Evolutionary conservation across 2,329 filamentous ascomycete species (phyloP).

Genomic region (Hypomyces rosellus): DNA sequence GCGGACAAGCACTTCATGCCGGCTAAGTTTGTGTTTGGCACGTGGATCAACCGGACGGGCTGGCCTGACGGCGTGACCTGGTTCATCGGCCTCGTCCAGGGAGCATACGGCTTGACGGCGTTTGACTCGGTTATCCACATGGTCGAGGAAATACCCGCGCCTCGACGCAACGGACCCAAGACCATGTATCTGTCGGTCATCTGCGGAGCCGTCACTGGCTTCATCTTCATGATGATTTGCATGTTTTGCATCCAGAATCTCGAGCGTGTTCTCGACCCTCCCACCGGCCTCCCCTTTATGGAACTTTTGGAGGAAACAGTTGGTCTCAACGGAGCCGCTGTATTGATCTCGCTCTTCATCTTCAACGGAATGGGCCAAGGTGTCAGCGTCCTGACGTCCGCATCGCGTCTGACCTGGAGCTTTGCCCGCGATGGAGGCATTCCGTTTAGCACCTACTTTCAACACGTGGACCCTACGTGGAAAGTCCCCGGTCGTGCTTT

Average conservation of each 20-base stretch:
- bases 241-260: slow-evolving; percentile 45
- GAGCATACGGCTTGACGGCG: slow-evolving; percentile 48
- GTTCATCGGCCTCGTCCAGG: slow-evolving; percentile 52
- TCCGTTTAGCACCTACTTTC: slow-evolving; percentile 41
- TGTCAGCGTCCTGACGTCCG: slow-evolving; percentile 44
- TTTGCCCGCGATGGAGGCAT: slow-evolving; percentile 48
- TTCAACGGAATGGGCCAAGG: slow-evolving; percentile 50
- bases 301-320: slow-evolving; percentile 35
- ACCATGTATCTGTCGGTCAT: slow-evolving; percentile 48
- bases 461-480: slow-evolving; percentile 38
- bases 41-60: slow-evolving; percentile 40
- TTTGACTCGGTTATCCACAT: slow-evolving; percentile 55
- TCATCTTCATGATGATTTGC: slow-evolving; percentile 47
- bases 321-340: slow-evolving; percentile 33
- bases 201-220: slow-evolving; percentile 41
- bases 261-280: slow-evolving; percentile 32
- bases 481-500: slow-evolving; percentile 46
- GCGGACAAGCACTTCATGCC: slow-evolving; percentile 39
- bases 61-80: slow-evolving; percentile 51
- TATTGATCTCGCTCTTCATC: slow-evolving; percentile 45
- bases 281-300: slow-evolving; percentile 41
- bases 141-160: slow-evolving; percentile 50
- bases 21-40: slow-evolving; percentile 45
- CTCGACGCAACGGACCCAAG: slow-evolving; percentile 42
- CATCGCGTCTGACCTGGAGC: slow-evolving; percentile 47